Percentiles rank a stretch among this genome's conserved stretches.
Conservation (phyloP, 2,329 filamentous ascomycete genomes). For the Knufia fluminis region DNA sequence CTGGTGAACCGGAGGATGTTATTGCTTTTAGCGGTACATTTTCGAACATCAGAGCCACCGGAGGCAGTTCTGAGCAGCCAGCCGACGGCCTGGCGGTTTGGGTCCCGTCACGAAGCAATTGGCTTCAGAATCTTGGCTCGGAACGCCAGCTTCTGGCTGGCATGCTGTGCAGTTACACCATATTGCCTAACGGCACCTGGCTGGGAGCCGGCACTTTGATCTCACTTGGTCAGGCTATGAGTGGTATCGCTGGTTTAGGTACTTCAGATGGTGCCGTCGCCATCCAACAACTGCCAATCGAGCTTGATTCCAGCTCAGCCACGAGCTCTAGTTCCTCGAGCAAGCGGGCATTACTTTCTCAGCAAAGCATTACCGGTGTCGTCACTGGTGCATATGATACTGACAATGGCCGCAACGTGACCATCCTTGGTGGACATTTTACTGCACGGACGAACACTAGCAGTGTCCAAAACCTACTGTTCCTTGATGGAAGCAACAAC, state of each 20-base stretch:
- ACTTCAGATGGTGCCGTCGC: slow-evolving; percentile 25
- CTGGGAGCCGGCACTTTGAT: slow-evolving; percentile 77
- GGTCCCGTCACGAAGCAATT: slow-evolving; percentile 77
- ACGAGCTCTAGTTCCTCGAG: slow-evolving; percentile 18
- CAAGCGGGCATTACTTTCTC: slow-evolving; percentile 25
- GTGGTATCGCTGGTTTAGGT: slow-evolving; percentile 59
- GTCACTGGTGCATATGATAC: slow-evolving; percentile 70
- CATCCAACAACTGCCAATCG: slow-evolving; percentile 39
- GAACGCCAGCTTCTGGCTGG: slow-evolving; percentile 61
- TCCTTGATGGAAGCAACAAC: slow-evolving; percentile 68
- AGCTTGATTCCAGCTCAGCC: slow-evolving; percentile 34
- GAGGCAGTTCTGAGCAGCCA: slow-evolving; percentile 48
- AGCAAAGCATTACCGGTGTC: slow-evolving; percentile 40
- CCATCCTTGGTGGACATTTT: slow-evolving; percentile 82
- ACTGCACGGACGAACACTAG: slow-evolving; percentile 61
- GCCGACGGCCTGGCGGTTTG: slow-evolving; percentile 78
- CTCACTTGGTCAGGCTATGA: slow-evolving; percentile 63
- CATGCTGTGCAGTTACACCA: slow-evolving; percentile 60
- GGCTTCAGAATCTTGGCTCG: slow-evolving; percentile 69
- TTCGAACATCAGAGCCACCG: slow-evolving; percentile 59
- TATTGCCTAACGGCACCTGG: slow-evolving; percentile 48
- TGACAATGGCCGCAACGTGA: slow-evolving; percentile 63
- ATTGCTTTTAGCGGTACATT: slow-evolving; percentile 78
- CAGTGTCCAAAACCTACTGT: slow-evolving; percentile 65
- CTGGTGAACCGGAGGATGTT: slow-evolving; percentile 57